Base-by-base conservation (phyloP, 768 basidiomycete genomes). In the Tulasnella sp. region DNA sequence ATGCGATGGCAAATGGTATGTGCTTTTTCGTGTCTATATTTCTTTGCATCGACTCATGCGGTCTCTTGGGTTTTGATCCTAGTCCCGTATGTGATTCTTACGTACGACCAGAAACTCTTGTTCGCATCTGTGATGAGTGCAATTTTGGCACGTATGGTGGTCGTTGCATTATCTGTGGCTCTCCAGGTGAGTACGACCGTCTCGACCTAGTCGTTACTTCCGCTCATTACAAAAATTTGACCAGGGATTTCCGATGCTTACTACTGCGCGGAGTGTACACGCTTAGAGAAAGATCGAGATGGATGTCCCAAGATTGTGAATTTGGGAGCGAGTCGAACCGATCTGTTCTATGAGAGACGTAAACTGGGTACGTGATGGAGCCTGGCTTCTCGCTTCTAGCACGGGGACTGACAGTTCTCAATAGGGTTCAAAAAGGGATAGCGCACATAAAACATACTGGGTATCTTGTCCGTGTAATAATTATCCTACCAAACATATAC, bases 71-170 rank as follows among this genome's bases (percentile, higher is more conserved):
- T 40, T 29, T 40, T n/a, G 20, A 29, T 74, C 11, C 5, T 77
- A 99, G 97, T 84, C 97, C 97, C 11, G 94, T 98, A 69, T 99
- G 97, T 86, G 97, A 99, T 86, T 98, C 97, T 77, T 99, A 99
- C 86, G 98, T 99, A 80, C 90, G 98, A 82, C 98, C 98, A 82
- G 96, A 97, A 86, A 99, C 97, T 32, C 89, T 99, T 80, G 98
- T 99, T 78, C 90, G 97, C 80, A 98, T 98, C 81, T 99, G 98
- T 84, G 98, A 99, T 84, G 98, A 99, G 86, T 99, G 98, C 85
- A 99, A 99, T 85, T 99, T 99, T 86, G 94, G 96, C 81, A 97
- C 95, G 69, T 98, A 98, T 83, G 96, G 98, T 32, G 97, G 97
- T 73, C 89, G 96, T 80, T 99, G 98, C 84, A 99, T 98, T 85